Evolutionary conservation across 345 rosid genomes (phyloP).

Genomic region (Lagerstroemia speciosa): DNA sequence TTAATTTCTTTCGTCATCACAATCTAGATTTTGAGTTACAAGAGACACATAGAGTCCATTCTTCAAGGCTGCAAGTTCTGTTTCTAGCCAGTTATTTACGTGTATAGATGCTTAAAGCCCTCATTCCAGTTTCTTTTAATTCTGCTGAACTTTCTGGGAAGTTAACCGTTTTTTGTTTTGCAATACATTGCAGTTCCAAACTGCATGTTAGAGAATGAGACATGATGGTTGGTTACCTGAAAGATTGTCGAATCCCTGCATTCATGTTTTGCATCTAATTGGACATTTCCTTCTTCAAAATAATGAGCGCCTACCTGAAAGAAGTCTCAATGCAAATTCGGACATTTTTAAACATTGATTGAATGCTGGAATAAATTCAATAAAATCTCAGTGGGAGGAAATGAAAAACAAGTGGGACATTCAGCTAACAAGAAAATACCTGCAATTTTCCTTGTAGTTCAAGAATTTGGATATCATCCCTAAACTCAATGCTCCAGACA

Average conservation of each 20-base stretch:
- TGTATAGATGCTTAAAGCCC: neutral
- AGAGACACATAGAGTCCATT: neutral
- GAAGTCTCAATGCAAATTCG: neutral
- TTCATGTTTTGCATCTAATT: constrained; percentile 82
- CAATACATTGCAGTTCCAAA: neutral
- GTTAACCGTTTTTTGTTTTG: no score
- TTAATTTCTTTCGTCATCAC: neutral
- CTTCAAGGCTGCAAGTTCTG: neutral
- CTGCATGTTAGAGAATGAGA: neutral
- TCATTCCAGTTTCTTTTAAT: no score
- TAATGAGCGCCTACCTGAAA: constrained; percentile 91
- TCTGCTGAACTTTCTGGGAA: no score
- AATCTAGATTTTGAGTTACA: neutral
- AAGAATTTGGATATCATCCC: constrained; percentile 67
- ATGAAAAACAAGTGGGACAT: neutral
- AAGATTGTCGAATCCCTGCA: constrained; percentile 71
- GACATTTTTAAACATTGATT: neutral
- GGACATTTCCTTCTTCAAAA: constrained; percentile 99
- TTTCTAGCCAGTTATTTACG: no score
- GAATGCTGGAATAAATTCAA: neutral
- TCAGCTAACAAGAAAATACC: constrained; percentile 29
- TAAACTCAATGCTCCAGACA: constrained; percentile 73
- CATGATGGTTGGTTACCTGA: constrained; percentile 40
- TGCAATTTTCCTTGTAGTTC: constrained; percentile 71
- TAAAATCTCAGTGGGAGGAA: neutral